Base-by-base conservation (phyloP, 2,329 filamentous ascomycete genomes). In the Fusarium sp. region DNA sequence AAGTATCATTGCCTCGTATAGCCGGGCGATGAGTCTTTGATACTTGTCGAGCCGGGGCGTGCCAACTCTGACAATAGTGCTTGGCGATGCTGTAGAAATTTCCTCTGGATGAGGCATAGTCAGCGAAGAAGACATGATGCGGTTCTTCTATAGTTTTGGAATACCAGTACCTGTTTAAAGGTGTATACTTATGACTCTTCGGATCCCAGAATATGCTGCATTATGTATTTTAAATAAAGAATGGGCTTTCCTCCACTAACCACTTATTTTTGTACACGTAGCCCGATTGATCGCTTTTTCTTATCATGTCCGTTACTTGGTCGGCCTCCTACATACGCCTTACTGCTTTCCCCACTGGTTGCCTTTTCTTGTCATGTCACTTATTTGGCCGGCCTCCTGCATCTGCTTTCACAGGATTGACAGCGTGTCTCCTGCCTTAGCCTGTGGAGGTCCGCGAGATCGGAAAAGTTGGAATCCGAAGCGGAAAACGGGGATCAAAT, bases 1-100 rank as follows among this genome's bases (percentile, higher is more conserved):
- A n/a, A 52, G 48, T 52, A 52, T 52, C 24, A 52, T 41, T 40
- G 12, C 48, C 18, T 52, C 32, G 22, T 52, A 52, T 12, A 52
- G 48, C 12, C 48, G 48, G 24, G 32, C 32, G 30, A 52, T 52
- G 7, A 52, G 34, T 41, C 48, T 52, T 6, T 52, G 32, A 52
- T 52, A 52, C 24, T 18, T 52, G 18, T 52, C 12, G 48, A 52
- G 48, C 34, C 48, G 24, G 13, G 48, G 48, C 48, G 18, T 27
- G 18, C 48, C 32, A 40, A 52, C 48, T 20, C 48, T 41, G 5
- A 29, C 32, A 40, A 40, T 41, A 20, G 32, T 16, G 18, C 11
- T 52, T 29, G 16, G 6, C 24, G 34, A 25, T 4, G 6, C 10
- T 29, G 12, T 5, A 29, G 11, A 8, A 29, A 27, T 25, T 10